Conservation (phyloP, 495 filamentous ascomycete genomes). For the Lentithecium fluviatile region DNA sequence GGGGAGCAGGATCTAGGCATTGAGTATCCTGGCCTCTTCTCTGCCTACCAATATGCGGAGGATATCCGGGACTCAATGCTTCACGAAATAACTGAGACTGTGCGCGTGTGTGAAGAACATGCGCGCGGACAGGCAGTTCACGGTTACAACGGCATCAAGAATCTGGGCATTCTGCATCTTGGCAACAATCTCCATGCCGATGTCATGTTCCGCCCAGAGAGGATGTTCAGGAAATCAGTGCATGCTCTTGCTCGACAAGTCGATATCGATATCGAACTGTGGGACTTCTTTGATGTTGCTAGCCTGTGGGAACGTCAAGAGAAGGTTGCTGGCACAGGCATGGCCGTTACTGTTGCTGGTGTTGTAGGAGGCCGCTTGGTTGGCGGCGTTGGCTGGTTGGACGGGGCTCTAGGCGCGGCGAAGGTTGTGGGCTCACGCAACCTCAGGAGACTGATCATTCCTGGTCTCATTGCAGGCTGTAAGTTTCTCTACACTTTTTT, state of each 20-base stretch:
- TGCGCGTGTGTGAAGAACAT: constrained; percentile 76
- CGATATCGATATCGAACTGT: constrained; percentile 79
- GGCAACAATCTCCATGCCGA: constrained; percentile 74
- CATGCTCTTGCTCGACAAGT: constrained; percentile 80
- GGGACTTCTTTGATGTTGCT: constrained; percentile 88
- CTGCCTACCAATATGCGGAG: constrained; percentile 88
- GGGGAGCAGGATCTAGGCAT: constrained; percentile 77
- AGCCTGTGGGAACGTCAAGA: constrained; percentile 86
- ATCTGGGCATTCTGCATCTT: constrained; percentile 82
- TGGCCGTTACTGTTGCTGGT: constrained; percentile 91
- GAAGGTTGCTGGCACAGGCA: constrained; percentile 85
- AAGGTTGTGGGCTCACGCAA: constrained; percentile 83
- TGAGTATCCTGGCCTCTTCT: constrained; percentile 79
- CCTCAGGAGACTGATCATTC: constrained; percentile 75
- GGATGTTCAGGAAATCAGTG: constrained; percentile 84
- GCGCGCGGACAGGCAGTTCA: constrained; percentile 73
- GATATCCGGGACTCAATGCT: constrained; percentile 89
- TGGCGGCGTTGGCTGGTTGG: constrained; percentile 83
- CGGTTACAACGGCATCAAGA: constrained; percentile 84
- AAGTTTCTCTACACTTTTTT: constrained; percentile 44
- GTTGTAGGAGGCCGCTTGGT: constrained; percentile 77
- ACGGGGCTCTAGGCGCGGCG: constrained; percentile 75
- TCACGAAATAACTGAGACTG: constrained; percentile 74
- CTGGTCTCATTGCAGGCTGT: constrained; percentile 75
- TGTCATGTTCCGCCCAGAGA: constrained; percentile 79